Conservation (phyloP, 768 basidiomycete genomes). For the Suillus americanus region DNA sequence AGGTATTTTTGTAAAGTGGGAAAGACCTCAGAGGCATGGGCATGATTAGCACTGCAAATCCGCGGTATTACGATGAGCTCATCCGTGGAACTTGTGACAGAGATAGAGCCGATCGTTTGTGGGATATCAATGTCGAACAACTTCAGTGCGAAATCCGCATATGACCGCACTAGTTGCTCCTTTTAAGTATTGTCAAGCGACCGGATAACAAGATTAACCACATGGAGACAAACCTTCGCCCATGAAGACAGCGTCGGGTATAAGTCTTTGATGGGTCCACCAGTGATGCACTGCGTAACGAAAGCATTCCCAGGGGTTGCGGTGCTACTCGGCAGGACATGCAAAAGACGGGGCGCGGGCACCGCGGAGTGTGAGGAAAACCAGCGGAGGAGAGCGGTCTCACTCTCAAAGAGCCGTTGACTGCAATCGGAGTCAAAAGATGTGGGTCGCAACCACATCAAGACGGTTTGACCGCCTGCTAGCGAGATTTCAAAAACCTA, state of each 20-base stretch:
- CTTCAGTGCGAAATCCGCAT: constrained; percentile 11
- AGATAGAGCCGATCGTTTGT: constrained; percentile 6
- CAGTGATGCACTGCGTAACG: not conserved
- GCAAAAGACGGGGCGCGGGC: constrained; percentile 3
- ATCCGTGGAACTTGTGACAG: not conserved
- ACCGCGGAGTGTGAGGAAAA: constrained; percentile 1
- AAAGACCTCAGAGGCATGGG: not conserved
- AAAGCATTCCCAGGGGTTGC: constrained; percentile 1
- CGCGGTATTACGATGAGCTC: constrained; percentile 4
- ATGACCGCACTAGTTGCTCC: constrained; percentile 13
- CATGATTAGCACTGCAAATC: not conserved
- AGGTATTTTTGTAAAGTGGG: constrained; percentile 8
- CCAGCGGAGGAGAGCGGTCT: constrained; percentile 2
- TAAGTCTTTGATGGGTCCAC: not conserved
- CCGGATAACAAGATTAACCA: not conserved
- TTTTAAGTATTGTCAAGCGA: not conserved
- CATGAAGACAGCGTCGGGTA: constrained; percentile 3
- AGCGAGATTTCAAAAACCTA: constrained; percentile 10
- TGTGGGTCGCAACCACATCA: constrained; percentile 5
- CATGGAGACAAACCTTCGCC: constrained; percentile 5
- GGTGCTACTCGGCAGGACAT: not conserved
- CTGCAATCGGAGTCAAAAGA: not conserved
- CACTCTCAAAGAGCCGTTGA: constrained; percentile 4
- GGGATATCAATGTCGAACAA: constrained; percentile 9
- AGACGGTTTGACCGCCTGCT: not conserved